Base-by-base conservation (phyloP, 2,329 filamentous ascomycete genomes). In the Arthroderma sp. region DNA sequence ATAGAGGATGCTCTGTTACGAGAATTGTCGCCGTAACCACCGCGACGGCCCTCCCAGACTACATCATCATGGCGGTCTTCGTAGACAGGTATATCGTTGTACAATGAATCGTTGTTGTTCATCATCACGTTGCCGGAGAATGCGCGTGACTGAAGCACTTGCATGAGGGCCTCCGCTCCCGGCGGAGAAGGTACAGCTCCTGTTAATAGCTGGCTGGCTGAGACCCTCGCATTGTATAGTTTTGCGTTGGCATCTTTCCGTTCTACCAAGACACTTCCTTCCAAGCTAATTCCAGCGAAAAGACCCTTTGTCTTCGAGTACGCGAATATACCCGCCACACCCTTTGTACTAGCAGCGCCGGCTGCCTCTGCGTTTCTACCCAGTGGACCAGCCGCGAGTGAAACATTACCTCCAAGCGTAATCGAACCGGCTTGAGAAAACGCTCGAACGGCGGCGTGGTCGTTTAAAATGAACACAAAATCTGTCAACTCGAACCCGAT, bases 401-500 rank as follows among this genome's bases (percentile, higher is more conserved):
- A 94, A 32, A 96, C 91, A 59, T 98, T 98, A 52, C 91, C 91
- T 56, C 91, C 91, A 5, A 98, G 74, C 4, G 91, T 96, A 50
- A 98, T 72, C 44, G 84, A 89, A 3, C 91, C 91, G 34, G 83
- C 80, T 64, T 96, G 89, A 4, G 88, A 86, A 65, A 98, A 96
- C 6, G 89, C 88, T 64, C 86, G 86, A 53, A 98, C 89, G 38
- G 91, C 89, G 47, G 72, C 78, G 36, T 80, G 72, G 60, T 98
- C 89, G 68, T 98, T 98, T 52, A 98, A 79, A 53, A 98, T 95
- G 68, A 98, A 96, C 61, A 98, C 91, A 61, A 98, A 98, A 53
- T 72, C 69, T 31, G 69, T 72, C 48, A 72, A 56, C 51, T 72
- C 69, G 52, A 71, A 71, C 3, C 69, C 69, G 49, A 72, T 71